Evolutionary conservation across 257 asterid species (phyloP).

Genomic region (Nicotiana knightiana): DNA sequence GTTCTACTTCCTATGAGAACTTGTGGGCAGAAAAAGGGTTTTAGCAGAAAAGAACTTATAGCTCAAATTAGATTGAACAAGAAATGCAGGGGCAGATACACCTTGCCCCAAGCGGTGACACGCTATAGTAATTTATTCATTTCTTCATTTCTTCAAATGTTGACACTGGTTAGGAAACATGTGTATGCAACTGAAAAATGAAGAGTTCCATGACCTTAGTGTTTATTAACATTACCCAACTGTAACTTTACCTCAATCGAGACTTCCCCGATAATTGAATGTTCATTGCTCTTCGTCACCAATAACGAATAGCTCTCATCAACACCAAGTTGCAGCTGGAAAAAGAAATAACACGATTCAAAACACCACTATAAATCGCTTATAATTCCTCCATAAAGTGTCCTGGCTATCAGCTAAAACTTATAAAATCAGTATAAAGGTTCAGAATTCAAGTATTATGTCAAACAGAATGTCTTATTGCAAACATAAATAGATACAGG

Average conservation of each 20-base stretch:
- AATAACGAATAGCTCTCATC: slow-evolving; percentile 85
- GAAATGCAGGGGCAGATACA: not conserved
- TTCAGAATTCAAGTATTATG: not conserved
- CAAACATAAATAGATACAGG: not conserved
- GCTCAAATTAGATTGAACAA: not conserved
- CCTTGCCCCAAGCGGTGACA: no score
- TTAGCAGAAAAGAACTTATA: not conserved
- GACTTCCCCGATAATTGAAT: slow-evolving; percentile 53
- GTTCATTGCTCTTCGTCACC: slow-evolving; percentile 47
- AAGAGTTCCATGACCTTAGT: not conserved
- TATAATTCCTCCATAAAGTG: not conserved
- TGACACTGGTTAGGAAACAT: no score
- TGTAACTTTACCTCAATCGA: slow-evolving; percentile 60
- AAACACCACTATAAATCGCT: not conserved
- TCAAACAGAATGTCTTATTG: not conserved
- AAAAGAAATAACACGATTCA: not conserved
- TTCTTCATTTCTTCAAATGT: no score
- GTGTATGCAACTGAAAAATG: not conserved
- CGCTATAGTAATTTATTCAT: no score
- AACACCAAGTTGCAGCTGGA: slow-evolving; percentile 76
- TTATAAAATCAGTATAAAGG: not conserved
- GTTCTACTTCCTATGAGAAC: not conserved
- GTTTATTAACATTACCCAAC: not conserved
- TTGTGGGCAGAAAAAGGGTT: not conserved
- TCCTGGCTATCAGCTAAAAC: not conserved